Evolutionary conservation across 164 flowering plant species (phyloP).

Genomic region (Buxus sempervirens): DNA sequence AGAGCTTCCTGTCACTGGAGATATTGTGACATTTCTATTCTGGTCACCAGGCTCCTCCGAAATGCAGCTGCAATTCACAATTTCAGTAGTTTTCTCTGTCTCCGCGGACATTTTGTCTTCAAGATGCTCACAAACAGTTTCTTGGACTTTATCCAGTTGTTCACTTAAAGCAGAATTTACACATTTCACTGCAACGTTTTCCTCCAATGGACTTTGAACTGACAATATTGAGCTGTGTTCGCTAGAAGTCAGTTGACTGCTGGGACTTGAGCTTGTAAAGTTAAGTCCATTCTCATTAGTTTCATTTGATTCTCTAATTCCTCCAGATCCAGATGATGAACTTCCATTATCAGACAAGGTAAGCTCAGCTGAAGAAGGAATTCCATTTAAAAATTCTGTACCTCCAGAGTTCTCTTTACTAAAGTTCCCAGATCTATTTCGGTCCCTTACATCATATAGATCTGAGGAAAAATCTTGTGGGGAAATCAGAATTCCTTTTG

Average conservation of each 20-base stretch:
- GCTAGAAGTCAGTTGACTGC: constrained; percentile 6
- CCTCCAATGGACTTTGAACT: constrained; percentile 12
- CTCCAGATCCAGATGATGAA: constrained; percentile 8
- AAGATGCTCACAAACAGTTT: constrained; percentile 13
- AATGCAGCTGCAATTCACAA: constrained; percentile 13
- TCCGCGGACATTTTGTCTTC: constrained; percentile 22
- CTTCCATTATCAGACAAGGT: constrained; percentile 13
- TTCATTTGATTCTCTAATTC: constrained; percentile 8
- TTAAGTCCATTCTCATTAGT: constrained; percentile 10
- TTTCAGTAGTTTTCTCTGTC: constrained; percentile 26
- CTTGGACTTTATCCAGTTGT: constrained; percentile 22
- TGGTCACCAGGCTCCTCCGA: constrained; percentile 27
- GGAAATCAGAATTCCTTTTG: constrained; percentile 1
- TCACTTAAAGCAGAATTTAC: constrained; percentile 18
- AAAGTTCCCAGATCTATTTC: constrained; percentile 11
- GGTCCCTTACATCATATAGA: constrained; percentile 9
- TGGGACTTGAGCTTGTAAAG: constrained; percentile 13
- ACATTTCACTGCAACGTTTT: constrained; percentile 11
- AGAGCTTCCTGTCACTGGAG: constrained; percentile 33
- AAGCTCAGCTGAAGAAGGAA: constrained; percentile 22
- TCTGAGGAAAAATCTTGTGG: constrained; percentile 15
- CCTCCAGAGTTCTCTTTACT: constrained; percentile 15
- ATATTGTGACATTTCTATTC: constrained; percentile 23
- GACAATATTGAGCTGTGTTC: constrained; percentile 10
- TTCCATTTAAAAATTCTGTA: constrained; percentile 10